phyloP scores from a whole-genome alignment of 2,329 filamentous ascomycete species.

The Colletotrichum euphorbiae region DNA sequence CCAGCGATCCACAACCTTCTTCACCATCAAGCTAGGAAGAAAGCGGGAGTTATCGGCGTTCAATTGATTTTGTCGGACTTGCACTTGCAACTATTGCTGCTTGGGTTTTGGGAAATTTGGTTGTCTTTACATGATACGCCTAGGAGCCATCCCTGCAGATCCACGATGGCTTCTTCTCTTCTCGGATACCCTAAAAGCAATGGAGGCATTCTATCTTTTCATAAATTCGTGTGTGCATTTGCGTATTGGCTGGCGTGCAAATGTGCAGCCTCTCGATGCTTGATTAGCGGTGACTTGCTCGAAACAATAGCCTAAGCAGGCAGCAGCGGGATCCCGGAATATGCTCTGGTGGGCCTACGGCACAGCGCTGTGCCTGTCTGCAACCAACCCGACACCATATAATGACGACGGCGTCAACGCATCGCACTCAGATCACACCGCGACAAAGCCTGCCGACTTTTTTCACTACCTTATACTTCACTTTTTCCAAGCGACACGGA shows the following conservation, averaged over 20 bases:
- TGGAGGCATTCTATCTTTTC: not conserved
- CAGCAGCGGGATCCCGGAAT: not conserved
- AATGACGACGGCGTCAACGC: too few species aligned
- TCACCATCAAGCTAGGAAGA: slow-evolving; percentile 29
- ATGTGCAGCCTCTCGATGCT: not conserved
- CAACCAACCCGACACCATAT: not conserved
- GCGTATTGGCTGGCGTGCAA: not conserved
- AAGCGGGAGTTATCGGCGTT: slow-evolving; percentile 27
- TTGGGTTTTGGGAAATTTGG: slow-evolving; percentile 6
- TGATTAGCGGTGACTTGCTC: not conserved
- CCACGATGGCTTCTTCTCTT: slow-evolving; percentile 17
- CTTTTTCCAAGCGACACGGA: not conserved
- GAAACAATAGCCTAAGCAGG: not conserved
- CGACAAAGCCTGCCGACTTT: too few species aligned
- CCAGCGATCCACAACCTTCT: slow-evolving; percentile 1
- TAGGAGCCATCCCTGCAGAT: slow-evolving; percentile 12
- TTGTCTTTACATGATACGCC: slow-evolving; percentile 6
- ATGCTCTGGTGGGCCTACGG: not conserved
- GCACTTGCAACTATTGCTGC: not conserved
- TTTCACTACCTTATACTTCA: not conserved
- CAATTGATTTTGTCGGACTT: not conserved
- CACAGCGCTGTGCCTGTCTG: not conserved
- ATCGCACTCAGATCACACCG: too few species aligned
- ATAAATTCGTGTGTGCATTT: not conserved
- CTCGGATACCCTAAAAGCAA: slow-evolving; percentile 32